Evolutionary conservation across 148 eudicot species (phyloP), one percentile per base, ranked within the genome.

Genomic region (Cornus controversa): DNA sequence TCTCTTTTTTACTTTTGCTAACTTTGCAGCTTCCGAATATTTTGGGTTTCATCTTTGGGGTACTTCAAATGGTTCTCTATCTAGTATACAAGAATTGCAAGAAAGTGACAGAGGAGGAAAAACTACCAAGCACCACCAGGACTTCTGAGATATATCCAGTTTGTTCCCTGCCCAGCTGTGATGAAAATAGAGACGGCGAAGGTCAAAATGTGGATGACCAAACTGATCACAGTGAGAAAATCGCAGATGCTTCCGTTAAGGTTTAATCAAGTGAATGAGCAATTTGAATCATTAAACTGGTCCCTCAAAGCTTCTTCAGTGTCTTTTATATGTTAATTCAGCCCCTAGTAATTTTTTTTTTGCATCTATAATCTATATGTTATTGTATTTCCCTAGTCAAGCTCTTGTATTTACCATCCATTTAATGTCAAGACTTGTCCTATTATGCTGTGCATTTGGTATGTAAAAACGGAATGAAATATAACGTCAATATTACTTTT

Each of bases 1-100:
- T 50, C 14, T 11, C 7, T 11, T 50, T 15, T 16, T 50, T 20
- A 50, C 4, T 50, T 50, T 50, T 50, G 2, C 57, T 13, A 50
- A 50, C 6, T 63, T 5, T 24, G 53, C 75, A 80, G 80, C 67
- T 80, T 70, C 83, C 83, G 20, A 80, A 80, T 72, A 36, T 53
- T 37, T n/a, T 80, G 22, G 83, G 83, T 6, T 80, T 80, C 40
- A 45, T 22, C 9, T 80, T 80, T 71, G 79, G 79, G 67, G 34
- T 76, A 64, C 18, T 76, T 10, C 83, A 76, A 80, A 80, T 80
- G 83, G 75, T 27, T 54, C 72, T 80, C 0, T 79, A 68, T 28
- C 5, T 50, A 22, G 6, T 73, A 67, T 75, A 68, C 63, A 76
- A 71, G 72, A 34, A 80, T n/a, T 60, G 67, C 70, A 23, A 28